Evolutionary conservation across 192 early-diverging fungal genomes (phyloP), one percentile per base, ranked within the genome.

Genomic region (Coemansia umbellata): DNA sequence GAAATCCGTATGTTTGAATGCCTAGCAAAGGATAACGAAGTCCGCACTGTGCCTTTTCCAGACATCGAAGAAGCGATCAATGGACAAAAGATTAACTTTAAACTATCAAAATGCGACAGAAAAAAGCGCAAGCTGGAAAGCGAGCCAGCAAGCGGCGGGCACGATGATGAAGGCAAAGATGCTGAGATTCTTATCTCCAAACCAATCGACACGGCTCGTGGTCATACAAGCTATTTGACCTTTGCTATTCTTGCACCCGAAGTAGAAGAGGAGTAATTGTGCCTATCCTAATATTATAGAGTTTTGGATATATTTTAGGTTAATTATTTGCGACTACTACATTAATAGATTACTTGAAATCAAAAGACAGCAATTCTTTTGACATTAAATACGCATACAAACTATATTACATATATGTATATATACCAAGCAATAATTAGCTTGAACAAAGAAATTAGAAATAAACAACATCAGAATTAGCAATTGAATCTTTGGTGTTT

Each of bases 1-100:
- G 89, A 90, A 80, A 89, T 94, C 15, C 78, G 82, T 22, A 97
- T 98, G 95, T 94, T 82, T 57, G 95, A 98, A 60, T 89, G 87
- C n/a, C 76, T 98, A 42, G 78, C 84, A n/a, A 83, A 89, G 24
- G 78, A 84, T 48, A 82, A 94, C 55, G 85, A 93, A 11, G 74
- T 92, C 9, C 69, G 83, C 5, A 78, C 78, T 1, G 73, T 86
- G 18, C 78, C 74, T 3, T 68, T 85, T 23, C 78, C 84, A 15
- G 80, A 85, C 2, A 81, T 94, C 18, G 80, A 82, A 5, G 73
- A 84, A 55, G 87, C 86, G 0, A 83, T 84, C 37, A 60, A 27
- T n/a, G 74, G 74, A 0, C 36, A 54, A 28, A 72, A 68, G 49
- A 31, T 63, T 18, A 72, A 57, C 37, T 78, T 65, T 48, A 67